These are phyloP conservation scores for Pseudogymnoascus sp. DNA, from an alignment of 2,329 filamentous ascomycete species.

Conservation along the genomic window DNA sequence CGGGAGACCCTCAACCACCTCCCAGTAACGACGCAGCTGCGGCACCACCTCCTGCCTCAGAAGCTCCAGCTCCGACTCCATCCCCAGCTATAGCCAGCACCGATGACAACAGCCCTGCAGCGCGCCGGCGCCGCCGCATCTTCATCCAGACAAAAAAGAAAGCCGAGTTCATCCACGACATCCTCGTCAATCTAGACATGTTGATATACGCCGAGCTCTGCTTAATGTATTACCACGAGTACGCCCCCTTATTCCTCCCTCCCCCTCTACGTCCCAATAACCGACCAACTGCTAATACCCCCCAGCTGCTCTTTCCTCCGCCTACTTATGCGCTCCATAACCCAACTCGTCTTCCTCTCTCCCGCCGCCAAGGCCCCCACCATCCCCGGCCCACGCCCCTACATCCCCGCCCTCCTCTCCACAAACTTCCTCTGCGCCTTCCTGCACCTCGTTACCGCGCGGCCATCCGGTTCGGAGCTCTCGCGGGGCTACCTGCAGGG, in stretches of 20 bases:
- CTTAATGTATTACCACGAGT: constrained; percentile 65
- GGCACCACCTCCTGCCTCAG: neutral
- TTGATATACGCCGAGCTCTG: constrained; percentile 57
- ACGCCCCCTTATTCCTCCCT: constrained; percentile 23
- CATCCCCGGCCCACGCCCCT: constrained; percentile 44
- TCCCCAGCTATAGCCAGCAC: neutral
- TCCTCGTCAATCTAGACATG: constrained; percentile 54
- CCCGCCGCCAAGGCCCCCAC: constrained; percentile 44
- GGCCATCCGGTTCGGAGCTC: constrained; percentile 50
- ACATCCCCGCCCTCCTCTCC: constrained; percentile 49
- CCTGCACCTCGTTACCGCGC: constrained; percentile 46
- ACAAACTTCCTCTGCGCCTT: constrained; percentile 54
- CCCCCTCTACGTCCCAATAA: neutral
- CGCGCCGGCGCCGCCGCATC: neutral
- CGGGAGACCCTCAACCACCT: constrained; percentile 16
- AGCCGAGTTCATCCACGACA: constrained; percentile 46
- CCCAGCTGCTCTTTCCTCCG: constrained; percentile 56
- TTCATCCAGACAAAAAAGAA: constrained; percentile 41
- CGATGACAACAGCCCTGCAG: neutral
- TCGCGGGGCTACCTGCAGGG: constrained; percentile 59
- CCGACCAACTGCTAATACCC: neutral
- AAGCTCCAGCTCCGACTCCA: neutral
- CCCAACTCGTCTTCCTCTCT: constrained; percentile 56
- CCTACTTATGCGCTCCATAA: constrained; percentile 48
- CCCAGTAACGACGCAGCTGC: constrained; percentile 9